phyloP scores from a whole-genome alignment of 306 rosid genomes.

The Coriaria nepalensis region DNA sequence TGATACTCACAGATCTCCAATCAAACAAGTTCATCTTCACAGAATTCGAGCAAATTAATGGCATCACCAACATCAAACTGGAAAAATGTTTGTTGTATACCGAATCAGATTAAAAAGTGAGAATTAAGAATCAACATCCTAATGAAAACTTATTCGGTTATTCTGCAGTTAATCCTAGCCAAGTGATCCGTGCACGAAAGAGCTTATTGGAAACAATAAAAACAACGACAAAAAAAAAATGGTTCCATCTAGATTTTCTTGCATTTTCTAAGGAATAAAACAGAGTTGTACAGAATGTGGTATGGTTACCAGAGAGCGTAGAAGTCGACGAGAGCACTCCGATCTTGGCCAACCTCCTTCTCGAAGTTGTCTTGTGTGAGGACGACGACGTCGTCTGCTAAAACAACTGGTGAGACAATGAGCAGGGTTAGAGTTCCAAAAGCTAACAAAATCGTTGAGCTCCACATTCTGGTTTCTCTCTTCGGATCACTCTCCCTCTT shows the following conservation, averaged over 20 bases:
- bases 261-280: conserved; percentile 5
- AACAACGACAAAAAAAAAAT: too few species aligned
- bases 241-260: not conserved
- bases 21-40: not conserved
- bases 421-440: conserved; percentile 26
- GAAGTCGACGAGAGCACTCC: conserved; percentile 64
- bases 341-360: conserved; percentile 67
- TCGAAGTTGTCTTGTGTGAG: conserved; percentile 48
- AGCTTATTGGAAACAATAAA: too few species aligned
- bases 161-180: too few species aligned
- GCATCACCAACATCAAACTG: not conserved
- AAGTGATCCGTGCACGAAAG: too few species aligned
- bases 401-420: conserved; percentile 21
- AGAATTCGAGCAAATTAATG: too few species aligned
- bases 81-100: too few species aligned
- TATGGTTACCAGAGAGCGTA: conserved; percentile 65
- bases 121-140: too few species aligned
- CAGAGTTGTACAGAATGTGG: not conserved
- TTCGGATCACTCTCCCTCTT: too few species aligned
- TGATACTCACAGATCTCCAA: conserved; percentile 13
- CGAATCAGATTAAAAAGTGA: too few species aligned
- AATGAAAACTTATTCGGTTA: too few species aligned
- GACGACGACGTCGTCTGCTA: conserved; percentile 53
- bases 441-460: conserved; percentile 16
- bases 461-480: conserved; percentile 21